Evolutionary conservation across 2,329 filamentous ascomycete species (phyloP).

Genomic region (Nemania sp.): DNA sequence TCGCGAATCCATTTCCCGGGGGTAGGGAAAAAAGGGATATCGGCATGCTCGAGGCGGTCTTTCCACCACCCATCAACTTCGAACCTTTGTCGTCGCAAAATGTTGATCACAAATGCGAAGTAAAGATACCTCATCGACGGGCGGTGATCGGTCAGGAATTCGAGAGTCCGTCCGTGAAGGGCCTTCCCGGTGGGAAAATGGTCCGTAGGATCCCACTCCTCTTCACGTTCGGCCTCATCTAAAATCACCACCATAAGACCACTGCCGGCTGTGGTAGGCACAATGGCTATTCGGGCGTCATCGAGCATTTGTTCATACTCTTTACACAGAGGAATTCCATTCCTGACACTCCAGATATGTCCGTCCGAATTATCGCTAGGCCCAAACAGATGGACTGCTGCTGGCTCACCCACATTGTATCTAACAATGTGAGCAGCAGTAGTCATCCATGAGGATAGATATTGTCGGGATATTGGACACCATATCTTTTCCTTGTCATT

Average conservation of each 20-base stretch:
- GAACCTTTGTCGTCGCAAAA: slow-evolving; percentile 28
- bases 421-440: slow-evolving; percentile 32
- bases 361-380: slow-evolving; percentile 20
- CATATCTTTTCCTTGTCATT: slow-evolving; percentile 13
- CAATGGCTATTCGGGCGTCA: slow-evolving; percentile 32
- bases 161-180: slow-evolving; percentile 30
- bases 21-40: slow-evolving; percentile 22
- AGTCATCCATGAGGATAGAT: slow-evolving; percentile 9
- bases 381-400: slow-evolving; percentile 30
- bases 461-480: slow-evolving; percentile 27
- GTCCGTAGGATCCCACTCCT: slow-evolving; percentile 9
- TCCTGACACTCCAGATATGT: slow-evolving; percentile 30
- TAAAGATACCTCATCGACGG: slow-evolving; percentile 33
- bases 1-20: slow-evolving; percentile 27
- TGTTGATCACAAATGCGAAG: slow-evolving; percentile 30
- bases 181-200: slow-evolving; percentile 24
- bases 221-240: slow-evolving; percentile 23
- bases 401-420: slow-evolving; percentile 28
- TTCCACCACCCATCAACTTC: slow-evolving; percentile 29
- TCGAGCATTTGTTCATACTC: slow-evolving; percentile 23
- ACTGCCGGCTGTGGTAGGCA: slow-evolving; percentile 29
- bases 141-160: slow-evolving; percentile 30
- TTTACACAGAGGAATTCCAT: slow-evolving; percentile 18
- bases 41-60: slow-evolving; percentile 21
- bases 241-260: slow-evolving; percentile 28